A percentile compares a stretch with the other conserved stretches of the same genome.
phyloP scores from a whole-genome alignment of 306 rosid species.

The Fragaria vesca region DNA sequence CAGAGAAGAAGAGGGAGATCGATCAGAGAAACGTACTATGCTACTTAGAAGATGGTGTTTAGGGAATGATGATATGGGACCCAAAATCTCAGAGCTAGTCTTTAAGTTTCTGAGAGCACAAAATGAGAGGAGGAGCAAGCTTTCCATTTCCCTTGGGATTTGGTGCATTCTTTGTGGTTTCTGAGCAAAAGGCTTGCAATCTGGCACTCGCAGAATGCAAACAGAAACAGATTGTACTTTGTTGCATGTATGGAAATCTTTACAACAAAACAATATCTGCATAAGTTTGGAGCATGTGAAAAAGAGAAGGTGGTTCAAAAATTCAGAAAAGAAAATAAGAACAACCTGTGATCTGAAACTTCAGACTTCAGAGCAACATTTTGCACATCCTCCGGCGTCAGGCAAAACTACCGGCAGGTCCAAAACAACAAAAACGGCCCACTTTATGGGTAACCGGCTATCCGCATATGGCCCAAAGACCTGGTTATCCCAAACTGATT shows the following conservation, averaged over 20 bases:
- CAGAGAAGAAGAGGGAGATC: neutral
- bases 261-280: neutral
- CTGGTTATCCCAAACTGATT: neutral
- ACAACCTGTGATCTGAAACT: neutral
- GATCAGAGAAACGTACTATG: neutral
- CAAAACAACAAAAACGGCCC: neutral
- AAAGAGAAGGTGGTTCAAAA: neutral
- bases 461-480: neutral
- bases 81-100: neutral
- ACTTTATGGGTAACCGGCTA: neutral
- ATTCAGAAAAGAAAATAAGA: neutral
- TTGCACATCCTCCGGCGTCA: neutral
- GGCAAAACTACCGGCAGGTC: neutral
- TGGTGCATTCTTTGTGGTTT: neutral
- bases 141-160: neutral
- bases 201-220: neutral
- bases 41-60: neutral
- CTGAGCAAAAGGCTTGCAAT: neutral
- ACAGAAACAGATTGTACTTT: neutral
- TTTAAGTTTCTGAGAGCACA: neutral
- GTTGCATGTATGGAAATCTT: neutral
- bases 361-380: neutral
- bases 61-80: neutral
- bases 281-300: neutral
- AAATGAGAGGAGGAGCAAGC: neutral